A percentile compares a stretch with the other conserved stretches of the same genome.
Evolutionary conservation across 129 eudicot genomes (phyloP).

Genomic region (Flaveria robusta): DNA sequence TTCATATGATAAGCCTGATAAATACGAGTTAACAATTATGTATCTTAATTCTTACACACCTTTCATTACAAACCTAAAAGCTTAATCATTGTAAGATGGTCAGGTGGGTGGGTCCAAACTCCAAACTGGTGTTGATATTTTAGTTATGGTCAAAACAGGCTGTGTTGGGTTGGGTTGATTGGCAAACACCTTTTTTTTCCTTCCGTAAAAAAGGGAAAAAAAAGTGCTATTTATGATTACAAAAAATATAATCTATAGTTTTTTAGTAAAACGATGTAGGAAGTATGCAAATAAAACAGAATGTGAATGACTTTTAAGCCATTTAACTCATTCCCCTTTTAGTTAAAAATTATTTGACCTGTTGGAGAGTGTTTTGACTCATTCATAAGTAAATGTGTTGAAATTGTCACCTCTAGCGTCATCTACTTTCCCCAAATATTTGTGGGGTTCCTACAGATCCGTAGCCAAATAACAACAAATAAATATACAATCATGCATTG

Average conservation of each 20-base stretch:
- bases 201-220: not conserved
- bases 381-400: not conserved
- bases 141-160: not conserved
- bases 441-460: constrained; percentile 20
- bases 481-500: not conserved
- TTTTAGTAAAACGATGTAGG: not conserved
- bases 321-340: not conserved
- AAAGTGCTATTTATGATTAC: not conserved
- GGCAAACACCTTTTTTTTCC: not conserved
- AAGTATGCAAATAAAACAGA: not conserved
- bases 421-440: not conserved
- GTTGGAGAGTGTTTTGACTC: not conserved
- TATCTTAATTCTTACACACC: too few relatives aligned
- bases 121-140: not conserved
- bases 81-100: too few relatives aligned
- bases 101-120: too few relatives aligned
- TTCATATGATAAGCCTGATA: too few relatives aligned
- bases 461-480: not conserved
- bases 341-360: not conserved
- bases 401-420: not conserved
- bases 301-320: not conserved
- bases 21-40: too few relatives aligned
- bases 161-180: not conserved
- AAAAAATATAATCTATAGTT: not conserved
- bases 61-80: too few relatives aligned